These are phyloP conservation scores for Gynochthodes officinalis DNA, from an alignment of 257 asterid genomes.

Conservation along the genomic window DNA sequence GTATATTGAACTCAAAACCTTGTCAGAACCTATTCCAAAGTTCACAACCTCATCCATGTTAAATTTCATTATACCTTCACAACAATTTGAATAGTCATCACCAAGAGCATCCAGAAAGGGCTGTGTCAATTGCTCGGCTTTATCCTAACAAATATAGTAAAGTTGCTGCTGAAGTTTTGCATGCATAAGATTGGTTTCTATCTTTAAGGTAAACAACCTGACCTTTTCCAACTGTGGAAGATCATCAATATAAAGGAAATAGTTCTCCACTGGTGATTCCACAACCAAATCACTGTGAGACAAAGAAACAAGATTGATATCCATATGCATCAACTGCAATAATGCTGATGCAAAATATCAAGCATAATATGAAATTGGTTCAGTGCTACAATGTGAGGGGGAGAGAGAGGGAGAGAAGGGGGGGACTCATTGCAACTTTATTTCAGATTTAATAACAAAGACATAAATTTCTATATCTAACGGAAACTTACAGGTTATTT, in stretches of 20 bases:
- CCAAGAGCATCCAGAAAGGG: conserved; percentile 90
- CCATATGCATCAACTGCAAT: background rate
- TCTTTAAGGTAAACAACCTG: conserved; percentile 10
- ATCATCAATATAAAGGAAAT: conserved; percentile 77
- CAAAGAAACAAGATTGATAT: background rate
- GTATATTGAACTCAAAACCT: background rate
- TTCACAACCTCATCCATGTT: background rate
- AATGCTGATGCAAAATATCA: background rate
- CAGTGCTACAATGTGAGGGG: background rate
- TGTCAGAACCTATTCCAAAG: background rate
- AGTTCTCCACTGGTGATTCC: conserved; percentile 84
- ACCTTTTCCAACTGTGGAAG: conserved; percentile 79
- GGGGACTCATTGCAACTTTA: background rate
- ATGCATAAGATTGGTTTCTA: background rate
- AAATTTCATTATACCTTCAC: conserved; percentile 55
- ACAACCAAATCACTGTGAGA: conserved; percentile 74
- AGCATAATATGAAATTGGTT: background rate
- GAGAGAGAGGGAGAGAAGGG: background rate
- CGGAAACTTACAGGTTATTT: conserved; percentile 83
- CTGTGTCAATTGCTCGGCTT: conserved; percentile 61
- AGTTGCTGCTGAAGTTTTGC: conserved; percentile 19
- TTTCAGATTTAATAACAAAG: background rate
- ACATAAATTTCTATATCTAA: background rate
- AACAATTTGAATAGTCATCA: conserved; percentile 73
- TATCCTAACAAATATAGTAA: conserved; percentile 43